Evolutionary conservation across 2,329 filamentous ascomycete species (phyloP).

Genomic region (Fusarium devonianum): DNA sequence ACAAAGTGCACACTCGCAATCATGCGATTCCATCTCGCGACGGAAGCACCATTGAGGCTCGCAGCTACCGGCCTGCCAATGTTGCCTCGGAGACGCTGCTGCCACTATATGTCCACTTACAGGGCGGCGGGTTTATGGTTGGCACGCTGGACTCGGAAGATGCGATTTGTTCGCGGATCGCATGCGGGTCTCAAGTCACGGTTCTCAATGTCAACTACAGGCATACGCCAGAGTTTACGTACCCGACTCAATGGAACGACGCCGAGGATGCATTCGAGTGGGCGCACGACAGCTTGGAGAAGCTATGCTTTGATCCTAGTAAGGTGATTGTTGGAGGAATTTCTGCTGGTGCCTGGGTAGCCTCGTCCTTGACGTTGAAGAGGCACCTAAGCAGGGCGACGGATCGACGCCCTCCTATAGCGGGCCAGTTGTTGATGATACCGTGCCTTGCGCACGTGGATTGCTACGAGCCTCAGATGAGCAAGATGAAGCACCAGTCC

Average conservation of each 20-base stretch:
- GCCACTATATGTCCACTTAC: slow-evolving; percentile 60
- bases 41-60: slow-evolving; percentile 22
- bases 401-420: slow-evolving; percentile 43
- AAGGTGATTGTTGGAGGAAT: slow-evolving; percentile 57
- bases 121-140: slow-evolving; percentile 65
- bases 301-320: not conserved
- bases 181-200: slow-evolving; percentile 50
- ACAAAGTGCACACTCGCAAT: slow-evolving; percentile 46
- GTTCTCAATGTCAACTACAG: slow-evolving; percentile 66
- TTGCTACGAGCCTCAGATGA: slow-evolving; percentile 41
- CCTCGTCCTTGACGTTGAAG: slow-evolving; percentile 50
- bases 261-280: slow-evolving; percentile 62
- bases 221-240: slow-evolving; percentile 61
- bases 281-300: slow-evolving; percentile 49
- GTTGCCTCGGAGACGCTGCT: slow-evolving; percentile 46
- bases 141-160: slow-evolving; percentile 63
- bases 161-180: slow-evolving; percentile 56
- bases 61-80: slow-evolving; percentile 30
- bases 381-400: slow-evolving; percentile 44
- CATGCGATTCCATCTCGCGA: slow-evolving; percentile 35
- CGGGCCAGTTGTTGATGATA: slow-evolving; percentile 61
- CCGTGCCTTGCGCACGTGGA: slow-evolving; percentile 48
- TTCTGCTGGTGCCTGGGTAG: slow-evolving; percentile 55
- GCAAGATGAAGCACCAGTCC: slow-evolving; percentile 47
- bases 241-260: slow-evolving; percentile 62